phyloP scores from a whole-genome alignment of 805 yeast species.

The Candida stauntonica region DNA sequence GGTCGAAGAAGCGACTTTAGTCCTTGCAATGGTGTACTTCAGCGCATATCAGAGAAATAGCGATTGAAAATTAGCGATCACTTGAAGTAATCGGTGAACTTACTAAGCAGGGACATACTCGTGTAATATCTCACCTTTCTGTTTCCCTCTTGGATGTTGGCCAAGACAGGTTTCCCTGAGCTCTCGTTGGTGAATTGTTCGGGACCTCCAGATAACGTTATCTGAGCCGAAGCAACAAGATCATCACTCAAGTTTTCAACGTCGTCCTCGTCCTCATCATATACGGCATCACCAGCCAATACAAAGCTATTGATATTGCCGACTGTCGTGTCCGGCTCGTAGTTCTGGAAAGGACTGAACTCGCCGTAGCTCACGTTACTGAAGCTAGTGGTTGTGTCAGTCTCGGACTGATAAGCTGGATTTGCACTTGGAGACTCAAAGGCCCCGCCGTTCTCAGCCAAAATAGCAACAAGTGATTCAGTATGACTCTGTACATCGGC shows the following conservation, averaged over 20 bases:
- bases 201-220: constrained; percentile 17
- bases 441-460: background rate
- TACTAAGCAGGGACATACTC: constrained; percentile 24
- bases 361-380: constrained; percentile 23
- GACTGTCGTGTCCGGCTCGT: constrained; percentile 1
- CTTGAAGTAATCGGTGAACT: constrained; percentile 25
- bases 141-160: constrained; percentile 18
- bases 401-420: constrained; percentile 16
- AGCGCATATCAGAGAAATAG: too few relatives aligned
- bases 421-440: constrained; percentile 4
- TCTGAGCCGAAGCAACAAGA: constrained; percentile 19
- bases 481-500: constrained; percentile 23
- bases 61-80: too few relatives aligned
- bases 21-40: too few relatives aligned
- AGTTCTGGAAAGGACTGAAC: constrained; percentile 16
- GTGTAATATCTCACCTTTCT: constrained; percentile 22
- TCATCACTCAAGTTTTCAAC: constrained; percentile 15
- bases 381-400: constrained; percentile 23
- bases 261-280: constrained; percentile 16
- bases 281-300: constrained; percentile 6
- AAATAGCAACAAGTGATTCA: constrained; percentile 1
- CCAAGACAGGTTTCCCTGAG: constrained; percentile 5
- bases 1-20: too few relatives aligned
- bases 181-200: background rate
- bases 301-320: constrained; percentile 2